Evolutionary conservation across 176 grass and related monocot genomes (phyloP), one percentile per base, ranked within the genome.

Genomic region (Rhynchospora tenuis): DNA sequence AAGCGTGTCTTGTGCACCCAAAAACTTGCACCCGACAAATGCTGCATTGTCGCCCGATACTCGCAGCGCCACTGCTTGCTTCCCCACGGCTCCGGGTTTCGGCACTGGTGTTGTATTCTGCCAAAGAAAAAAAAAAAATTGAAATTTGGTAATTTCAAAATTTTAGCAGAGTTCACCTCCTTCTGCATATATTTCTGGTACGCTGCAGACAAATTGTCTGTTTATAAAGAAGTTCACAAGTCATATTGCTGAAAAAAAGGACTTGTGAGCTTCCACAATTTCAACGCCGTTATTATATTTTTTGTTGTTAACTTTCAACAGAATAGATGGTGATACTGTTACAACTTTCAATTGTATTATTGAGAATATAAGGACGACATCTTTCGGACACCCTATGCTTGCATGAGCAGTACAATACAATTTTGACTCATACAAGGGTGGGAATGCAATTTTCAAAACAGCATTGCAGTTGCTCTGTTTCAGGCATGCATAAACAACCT

Each of bases 1-100:
- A 42, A 97, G 88, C 84, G 94, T 97, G 91, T 97, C 94, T 86
- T 97, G 94, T 51, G 86, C 94, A 13, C 94, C 94, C 78, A 94
- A 82, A 63, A 97, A 73, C 27, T 59, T 90, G 88, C 94, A 97
- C 68, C 94, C 94, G 45, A 92, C 84, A 78, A 97, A 92, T 45
- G 94, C 94, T 48, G 91, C 94, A n/a, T 89, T 94, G 90, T 97
- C 94, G 52, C 88, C 94, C 14, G 91, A 92, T 68, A 97, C 89
- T 17, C 94, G 81, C 29, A 97, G 79, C 58, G 94, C 91, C 82
- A 97, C 94, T 24, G 94, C 94, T 83, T 97, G 94, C 87, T 94
- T 94, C 27, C 94, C 94, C 74, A 66, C 66, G 24, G 91, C 91
- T 23, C 96, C 96, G 1, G 93, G 80, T 66, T 51, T 70, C 9